These are phyloP conservation scores for Eimeria necatrix DNA, from an alignment of 169 alveolate species.

Conservation along the genomic window DNA sequence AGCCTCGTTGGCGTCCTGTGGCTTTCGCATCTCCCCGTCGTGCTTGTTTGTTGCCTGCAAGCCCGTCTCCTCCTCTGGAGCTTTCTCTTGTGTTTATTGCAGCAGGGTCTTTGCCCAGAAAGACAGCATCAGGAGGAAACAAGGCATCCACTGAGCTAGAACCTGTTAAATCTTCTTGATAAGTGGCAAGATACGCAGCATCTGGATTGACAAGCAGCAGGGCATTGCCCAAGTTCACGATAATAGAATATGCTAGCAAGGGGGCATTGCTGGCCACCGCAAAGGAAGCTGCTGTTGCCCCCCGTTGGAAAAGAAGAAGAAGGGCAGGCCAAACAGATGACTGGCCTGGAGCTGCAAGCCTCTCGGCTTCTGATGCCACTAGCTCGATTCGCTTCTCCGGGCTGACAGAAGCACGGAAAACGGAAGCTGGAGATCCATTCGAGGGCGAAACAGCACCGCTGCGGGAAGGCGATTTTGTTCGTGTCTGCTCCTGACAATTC, in stretches of 20 bases:
- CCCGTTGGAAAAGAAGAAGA: neutral
- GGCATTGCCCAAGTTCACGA: conserved; percentile 37
- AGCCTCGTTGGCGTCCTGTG: neutral
- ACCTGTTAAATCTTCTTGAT: neutral
- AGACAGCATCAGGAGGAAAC: neutral
- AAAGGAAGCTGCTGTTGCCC: conserved; percentile 54
- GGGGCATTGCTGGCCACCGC: conserved; percentile 58
- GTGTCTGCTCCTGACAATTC: too few relatives aligned
- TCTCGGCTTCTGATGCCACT: neutral
- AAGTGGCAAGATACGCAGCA: neutral
- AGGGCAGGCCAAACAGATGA: conserved; percentile 6
- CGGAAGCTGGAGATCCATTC: neutral
- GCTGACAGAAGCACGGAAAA: neutral
- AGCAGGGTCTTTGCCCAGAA: neutral
- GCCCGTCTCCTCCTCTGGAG: neutral
- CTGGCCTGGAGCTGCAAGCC: neutral
- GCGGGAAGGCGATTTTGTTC: too few relatives aligned
- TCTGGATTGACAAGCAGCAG: neutral
- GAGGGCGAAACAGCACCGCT: too few relatives aligned
- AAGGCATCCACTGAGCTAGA: neutral
- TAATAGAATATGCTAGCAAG: conserved; percentile 20
- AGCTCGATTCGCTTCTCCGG: neutral
- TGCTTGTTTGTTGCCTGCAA: conserved; percentile 9
- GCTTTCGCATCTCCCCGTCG: neutral
- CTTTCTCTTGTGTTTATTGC: neutral